phyloP scores from a whole-genome alignment of 2,329 filamentous ascomycete species.

The Hymenotorrendiella dingleyae region DNA sequence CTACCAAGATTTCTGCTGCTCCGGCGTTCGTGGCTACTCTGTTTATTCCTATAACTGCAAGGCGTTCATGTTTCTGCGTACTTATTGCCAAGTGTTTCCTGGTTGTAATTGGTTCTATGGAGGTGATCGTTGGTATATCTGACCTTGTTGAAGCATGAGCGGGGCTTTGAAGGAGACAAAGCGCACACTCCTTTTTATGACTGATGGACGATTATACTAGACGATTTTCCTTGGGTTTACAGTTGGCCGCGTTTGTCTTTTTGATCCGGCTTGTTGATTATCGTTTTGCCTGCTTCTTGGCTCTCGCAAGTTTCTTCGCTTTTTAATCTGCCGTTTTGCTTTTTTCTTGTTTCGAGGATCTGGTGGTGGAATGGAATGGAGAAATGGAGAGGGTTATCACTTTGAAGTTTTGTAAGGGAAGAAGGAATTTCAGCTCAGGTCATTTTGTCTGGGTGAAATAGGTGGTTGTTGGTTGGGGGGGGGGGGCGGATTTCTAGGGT shows the following conservation, averaged over 20 bases:
- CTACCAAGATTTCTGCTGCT: neutral
- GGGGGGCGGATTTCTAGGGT: neutral
- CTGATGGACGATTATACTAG: conserved; percentile 25
- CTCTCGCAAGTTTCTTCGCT: conserved; percentile 1
- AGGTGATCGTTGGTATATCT: conserved; percentile 5
- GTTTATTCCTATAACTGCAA: conserved; percentile 3
- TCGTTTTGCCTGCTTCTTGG: conserved; percentile 1
- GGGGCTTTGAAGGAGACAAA: conserved; percentile 1
- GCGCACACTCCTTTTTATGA: conserved; percentile 23
- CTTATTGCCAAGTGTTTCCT: conserved; percentile 3
- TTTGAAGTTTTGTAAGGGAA: neutral
- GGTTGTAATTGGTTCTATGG: conserved; percentile 9
- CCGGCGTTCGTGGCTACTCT: conserved; percentile 1
- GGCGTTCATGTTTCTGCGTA: conserved; percentile 4
- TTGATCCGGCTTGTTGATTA: conserved; percentile 1
- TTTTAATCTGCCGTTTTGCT: conserved; percentile 5
- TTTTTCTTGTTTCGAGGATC: neutral
- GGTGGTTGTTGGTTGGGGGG: neutral
- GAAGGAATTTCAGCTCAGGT: neutral
- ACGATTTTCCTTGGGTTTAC: conserved; percentile 23
- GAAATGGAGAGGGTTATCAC: too few relatives aligned
- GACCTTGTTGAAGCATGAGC: conserved; percentile 5
- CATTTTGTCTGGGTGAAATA: neutral
- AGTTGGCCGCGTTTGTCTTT: neutral
- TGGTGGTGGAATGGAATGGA: neutral